Base-by-base conservation (phyloP, 2,329 filamentous ascomycete species). In the Dendrostoma leiphaemia region DNA sequence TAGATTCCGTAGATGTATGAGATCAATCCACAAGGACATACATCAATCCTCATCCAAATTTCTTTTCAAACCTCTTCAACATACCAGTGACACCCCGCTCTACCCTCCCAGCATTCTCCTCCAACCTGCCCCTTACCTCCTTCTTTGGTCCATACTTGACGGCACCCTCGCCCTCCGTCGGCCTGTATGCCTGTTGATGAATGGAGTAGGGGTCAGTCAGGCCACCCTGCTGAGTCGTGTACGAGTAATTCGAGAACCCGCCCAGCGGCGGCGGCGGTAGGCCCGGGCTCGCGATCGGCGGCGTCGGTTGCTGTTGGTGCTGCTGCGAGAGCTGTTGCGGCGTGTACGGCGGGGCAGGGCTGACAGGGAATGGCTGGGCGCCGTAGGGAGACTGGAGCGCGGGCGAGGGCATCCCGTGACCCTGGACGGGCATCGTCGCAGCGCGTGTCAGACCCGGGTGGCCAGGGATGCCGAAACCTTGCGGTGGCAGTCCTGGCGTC, bases 1-100 rank as follows among this genome's bases (percentile, higher is more conserved):
- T 17, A 24, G 6, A 43, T 13, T 24, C 19, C n/a, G 6, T 37
- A 37, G 4, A n/a, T 15, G 6, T 15, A 15, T 37, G 34, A 15
- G 29, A 8, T 32, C 15, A 7, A 32, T 15, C 29, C 7, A 43
- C 23, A 26, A 3, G 4, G n/a, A n/a, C n/a, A n/a, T n/a, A 17
- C 24, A 15, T 6, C 28, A 19, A 3, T 12, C 43, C 26, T 68
- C 63, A 84, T 0, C 77, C 79, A 71, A 87, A 85, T 66, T 84
- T 88, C 82, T 89, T 90, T 74, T 91, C 88, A 69, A 91, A 79
- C 72, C 86, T 90, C 79, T 87, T 90, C 60, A 91, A 69, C 75
- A 91, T 86, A 6, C 85, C 83, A 26, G 83, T 81, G 4, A 91
- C 81, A 1, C 86, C 85, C 67, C 84, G 84, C 72, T 91, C 88